Evolutionary conservation across 179 eudicot species (phyloP), one percentile per base, ranked within the genome.

Genomic region (Camellia oleifera): DNA sequence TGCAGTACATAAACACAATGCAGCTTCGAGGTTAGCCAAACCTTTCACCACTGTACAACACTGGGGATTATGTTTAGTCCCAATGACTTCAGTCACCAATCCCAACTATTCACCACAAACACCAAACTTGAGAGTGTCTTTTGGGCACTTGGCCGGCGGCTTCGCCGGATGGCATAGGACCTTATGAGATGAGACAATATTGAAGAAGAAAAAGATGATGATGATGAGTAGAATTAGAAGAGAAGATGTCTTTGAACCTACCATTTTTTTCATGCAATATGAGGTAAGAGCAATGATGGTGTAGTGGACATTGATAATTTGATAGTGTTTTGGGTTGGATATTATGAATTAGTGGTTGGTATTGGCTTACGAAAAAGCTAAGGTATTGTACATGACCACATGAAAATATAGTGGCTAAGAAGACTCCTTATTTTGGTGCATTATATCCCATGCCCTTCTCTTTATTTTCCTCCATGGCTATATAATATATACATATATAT

Each of bases 51-150:
- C 71, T 53, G 85, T 72, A 78, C 98, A 94, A 8, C 98, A 94
- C 61, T 91, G 84, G 17, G 82, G 80, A 75, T 89, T 90, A 7
- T 93, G 98, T 79, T 88, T 84, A 26, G 93, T 83, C 71, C 98
- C 98, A 45, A 92, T 75, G 4, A 86, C 92, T 81, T 93, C 98
- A 50, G 80, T 89, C 32, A 89, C 93, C 77, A 93, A 72, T 45
- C 97, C 97, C 10, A 92, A 88, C 98, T 94, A 93, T 81, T 92
- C 91, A 18, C 94, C 90, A 83, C 98, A 93, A 40, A 87, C 94
- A 53, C 98, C 98, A 61, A 90, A 88, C 84, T 92, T 92, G 2
- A 93, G 90, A 67, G 91, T 86, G 54, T 93, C 97, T 81, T 80
- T 89, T 0, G 97, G 97, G 84, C 98, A 93, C 87, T 86, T 89